Conservation (phyloP, 306 rosid species). For the Trifolium fragiferum region DNA sequence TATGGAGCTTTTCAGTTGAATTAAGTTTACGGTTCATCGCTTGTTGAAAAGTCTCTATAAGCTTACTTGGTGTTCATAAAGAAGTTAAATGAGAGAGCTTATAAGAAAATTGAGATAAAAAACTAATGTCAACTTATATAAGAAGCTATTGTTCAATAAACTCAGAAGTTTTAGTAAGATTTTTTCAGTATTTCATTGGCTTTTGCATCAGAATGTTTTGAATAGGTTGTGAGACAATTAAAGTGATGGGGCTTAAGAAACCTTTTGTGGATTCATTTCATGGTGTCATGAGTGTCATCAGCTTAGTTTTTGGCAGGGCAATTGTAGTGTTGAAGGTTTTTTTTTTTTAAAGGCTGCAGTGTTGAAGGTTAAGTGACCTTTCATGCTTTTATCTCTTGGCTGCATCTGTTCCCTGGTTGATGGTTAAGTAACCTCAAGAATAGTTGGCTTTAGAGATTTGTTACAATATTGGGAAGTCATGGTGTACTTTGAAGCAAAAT, state of each 20-base stretch:
- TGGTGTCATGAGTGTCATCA: background rate
- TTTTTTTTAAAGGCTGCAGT: no score
- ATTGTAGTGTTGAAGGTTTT: no score
- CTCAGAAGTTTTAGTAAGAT: background rate
- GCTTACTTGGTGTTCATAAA: background rate
- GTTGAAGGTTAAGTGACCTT: no score
- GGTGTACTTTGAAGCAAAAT: no score
- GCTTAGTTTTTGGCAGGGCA: no score
- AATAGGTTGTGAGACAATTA: constrained; percentile 20
- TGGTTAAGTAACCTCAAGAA: no score
- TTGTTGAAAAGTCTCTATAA: background rate
- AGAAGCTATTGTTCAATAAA: background rate
- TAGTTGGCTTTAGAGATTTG: no score
- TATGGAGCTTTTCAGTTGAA: background rate
- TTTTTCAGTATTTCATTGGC: background rate
- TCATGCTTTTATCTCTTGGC: no score
- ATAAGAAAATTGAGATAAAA: background rate
- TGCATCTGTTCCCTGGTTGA: no score
- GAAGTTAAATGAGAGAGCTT: constrained; percentile 1
- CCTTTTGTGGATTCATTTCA: background rate
- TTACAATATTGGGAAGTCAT: no score
- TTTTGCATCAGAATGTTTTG: constrained; percentile 2
- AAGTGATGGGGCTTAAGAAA: background rate
- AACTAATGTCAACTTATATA: background rate
- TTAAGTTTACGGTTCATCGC: background rate